Base-by-base conservation (phyloP, 192 early-diverging fungal genomes). In the Dissophora ornata region DNA sequence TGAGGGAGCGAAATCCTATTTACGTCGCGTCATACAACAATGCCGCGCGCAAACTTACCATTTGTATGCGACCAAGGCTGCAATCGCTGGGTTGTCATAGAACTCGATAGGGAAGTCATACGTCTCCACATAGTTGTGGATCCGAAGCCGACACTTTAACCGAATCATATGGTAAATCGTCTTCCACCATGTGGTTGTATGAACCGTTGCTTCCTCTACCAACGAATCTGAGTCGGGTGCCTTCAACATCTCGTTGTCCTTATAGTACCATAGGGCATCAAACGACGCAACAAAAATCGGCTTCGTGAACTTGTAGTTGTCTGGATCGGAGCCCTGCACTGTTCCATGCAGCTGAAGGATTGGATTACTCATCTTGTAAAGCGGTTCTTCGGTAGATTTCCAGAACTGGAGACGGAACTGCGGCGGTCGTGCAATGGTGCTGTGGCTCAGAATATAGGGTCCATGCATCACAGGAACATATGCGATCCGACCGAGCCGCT, bases 51-150 rank as follows among this genome's bases (percentile, higher is more conserved):
- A 12, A 7, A n/a, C 26, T 38, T 65, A 65, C 63, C 63, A 65
- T 32, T 65, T 65, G 52, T 56, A 65, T 11, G 49, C 18, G 8
- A 65, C 41, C 29, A 65, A 33, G 11, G 63, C 52, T 1, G 25
- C 52, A 12, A 56, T 46, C 11, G 63, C 63, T 0, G 63, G 63
- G 28, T 65, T 65, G 19, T 55, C 63, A 47, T 46, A 56, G 41
- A 46, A 21, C 29, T 44, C 63, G 4, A 65, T 13, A 11, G 16
- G 9, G 25, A 62, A 51, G 19, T 62, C 22, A 22, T 62, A 19
- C 13, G 21, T 33, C 24, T 62, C 34, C 3, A 62, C 47, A 50
- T 25, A 24, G 9, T 28, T 21, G 13, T 33, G 22, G 11, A 25
- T 15, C 16, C 33, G n/a, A 9, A 50, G 21, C 2, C 29, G 10